phyloP scores from a whole-genome alignment of 2,329 filamentous ascomycete species.

The Aspergillus uvarum region DNA sequence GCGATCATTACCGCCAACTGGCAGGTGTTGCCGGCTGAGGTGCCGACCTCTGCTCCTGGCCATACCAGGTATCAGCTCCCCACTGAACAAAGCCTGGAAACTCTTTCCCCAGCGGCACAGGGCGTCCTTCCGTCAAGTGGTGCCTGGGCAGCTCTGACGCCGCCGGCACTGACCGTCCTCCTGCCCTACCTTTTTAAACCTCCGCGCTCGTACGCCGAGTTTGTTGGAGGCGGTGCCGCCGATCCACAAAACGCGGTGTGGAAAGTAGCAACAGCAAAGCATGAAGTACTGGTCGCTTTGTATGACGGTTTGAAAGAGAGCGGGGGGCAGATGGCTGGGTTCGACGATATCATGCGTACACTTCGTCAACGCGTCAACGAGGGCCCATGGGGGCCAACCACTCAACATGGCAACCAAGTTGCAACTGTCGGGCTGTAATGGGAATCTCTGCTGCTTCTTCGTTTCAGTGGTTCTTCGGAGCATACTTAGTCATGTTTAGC shows the following conservation, averaged over 20 bases:
- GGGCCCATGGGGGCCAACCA: slow-evolving; percentile 41
- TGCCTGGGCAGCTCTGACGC: slow-evolving; percentile 53
- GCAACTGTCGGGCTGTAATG: slow-evolving; percentile 37
- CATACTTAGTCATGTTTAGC: neutral
- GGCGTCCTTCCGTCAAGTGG: slow-evolving; percentile 46
- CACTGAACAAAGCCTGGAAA: slow-evolving; percentile 40
- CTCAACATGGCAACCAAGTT: slow-evolving; percentile 33
- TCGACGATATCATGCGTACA: slow-evolving; percentile 43
- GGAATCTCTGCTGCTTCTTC: slow-evolving; percentile 1
- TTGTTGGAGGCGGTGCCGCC: slow-evolving; percentile 57
- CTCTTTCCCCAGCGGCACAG: slow-evolving; percentile 36
- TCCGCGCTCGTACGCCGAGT: slow-evolving; percentile 56
- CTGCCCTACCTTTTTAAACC: slow-evolving; percentile 59
- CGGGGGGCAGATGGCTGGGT: slow-evolving; percentile 31
- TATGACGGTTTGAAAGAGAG: slow-evolving; percentile 44
- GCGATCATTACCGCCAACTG: slow-evolving; percentile 57
- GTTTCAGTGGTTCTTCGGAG: neutral
- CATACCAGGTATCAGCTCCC: slow-evolving; percentile 38
- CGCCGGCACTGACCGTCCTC: slow-evolving; percentile 50
- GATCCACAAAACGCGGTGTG: slow-evolving; percentile 59
- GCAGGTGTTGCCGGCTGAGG: slow-evolving; percentile 41
- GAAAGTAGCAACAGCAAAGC: slow-evolving; percentile 58
- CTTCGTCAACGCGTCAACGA: slow-evolving; percentile 43
- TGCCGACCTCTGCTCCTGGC: slow-evolving; percentile 21
- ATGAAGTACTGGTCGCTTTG: slow-evolving; percentile 55